Base-by-base conservation (phyloP, 352 stramenopile species). In the Pythium aristosporum region DNA sequence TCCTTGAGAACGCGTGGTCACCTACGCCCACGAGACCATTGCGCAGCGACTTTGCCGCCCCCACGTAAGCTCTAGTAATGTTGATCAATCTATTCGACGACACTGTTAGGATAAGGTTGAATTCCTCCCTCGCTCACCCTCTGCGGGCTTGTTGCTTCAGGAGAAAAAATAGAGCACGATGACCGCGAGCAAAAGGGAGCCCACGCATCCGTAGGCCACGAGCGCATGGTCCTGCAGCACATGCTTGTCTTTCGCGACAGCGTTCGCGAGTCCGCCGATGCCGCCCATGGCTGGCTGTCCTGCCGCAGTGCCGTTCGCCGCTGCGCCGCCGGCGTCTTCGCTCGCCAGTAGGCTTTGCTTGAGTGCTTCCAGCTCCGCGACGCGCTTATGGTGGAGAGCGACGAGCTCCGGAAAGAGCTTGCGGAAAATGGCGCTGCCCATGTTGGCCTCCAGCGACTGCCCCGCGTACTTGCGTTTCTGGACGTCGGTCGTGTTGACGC, bases 381-480 rank as follows among this genome's bases (percentile, higher is more conserved):
- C 58, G 25, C 58, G 76, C 47, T 85, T 56, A 41, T 82, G 69
- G 48, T 96, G 77, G 44, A 96, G 67, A 47, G 85, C 80, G 36
- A 97, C 87, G 15, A 97, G 77, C 23, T 98, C 84, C 0, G 92
- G 89, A 54, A 98, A 98, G 8, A 97, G 67, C 68, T 89, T 86
- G 49, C 85, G 71, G 63, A 98, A 98, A 0, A 79, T 82, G 5
- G 79, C 71, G 58, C 87, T 90, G 52, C 65, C 77, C 62, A 80
- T 88, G 73, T 98, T 97, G 43, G 81, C 73, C 47, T 91, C 89
- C 7, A 97, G 71, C 20, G 84, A 96, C 46, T 80, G 67, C 16
- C 65, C 71, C 16, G 91, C 91, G 51, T 94, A 92, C 53, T 89
- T 91, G n/a, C 77, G 70, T 75, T 96, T 96, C 69, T 92, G 79